Evolutionary conservation across 495 filamentous ascomycete genomes (phyloP), one percentile per base, ranked within the genome.

Genomic region (Durotheca rogersii): DNA sequence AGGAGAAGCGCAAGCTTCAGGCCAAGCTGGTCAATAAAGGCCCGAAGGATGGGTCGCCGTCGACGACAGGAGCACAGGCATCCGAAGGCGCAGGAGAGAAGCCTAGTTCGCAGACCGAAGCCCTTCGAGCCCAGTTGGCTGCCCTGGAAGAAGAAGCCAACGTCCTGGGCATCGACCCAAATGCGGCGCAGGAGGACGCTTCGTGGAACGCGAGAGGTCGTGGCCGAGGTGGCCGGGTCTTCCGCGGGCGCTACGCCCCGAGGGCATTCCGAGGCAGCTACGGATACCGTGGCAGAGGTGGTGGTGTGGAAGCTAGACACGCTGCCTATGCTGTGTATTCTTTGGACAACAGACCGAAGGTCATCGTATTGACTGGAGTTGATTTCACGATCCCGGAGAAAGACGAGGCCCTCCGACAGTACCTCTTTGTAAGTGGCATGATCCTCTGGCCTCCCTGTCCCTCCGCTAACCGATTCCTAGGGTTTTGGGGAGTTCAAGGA

Each of bases 271-370:
- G 78, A 16, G 80, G 80, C n/a, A 73, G 63, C 15, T 81, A 74
- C 56, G 75, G 63, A 30, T 81, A 73, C 54, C 76, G 79, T 36
- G 83, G 82, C 1, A 76, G 83, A 36, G 85, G 81, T 5, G 80
- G 78, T 12, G 65, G 67, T 11, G 39, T 49, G n/a, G 59, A 53
- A 14, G 64, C 64, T 21, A 54, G 56, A 37, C 73, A 76, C 11
- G 76, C 74, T 9, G 71, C 72, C 0, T 74, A 80, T 43, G 85
- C 84, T 5, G 81, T 87, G 7, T 84, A 88, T 56, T 88, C 86
- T 25, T 73, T 98, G 18, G 93, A 98, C 61, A 95, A 95, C 60
- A 78, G 93, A 18, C 86, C 93, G 1, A 89, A 84, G 69, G 83
- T 77, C 43, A 78, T 98, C 9, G 77, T 80, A 3, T 73, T 98